Conservation (phyloP, 2,329 filamentous ascomycete species). For the Beauveria varroae region DNA sequence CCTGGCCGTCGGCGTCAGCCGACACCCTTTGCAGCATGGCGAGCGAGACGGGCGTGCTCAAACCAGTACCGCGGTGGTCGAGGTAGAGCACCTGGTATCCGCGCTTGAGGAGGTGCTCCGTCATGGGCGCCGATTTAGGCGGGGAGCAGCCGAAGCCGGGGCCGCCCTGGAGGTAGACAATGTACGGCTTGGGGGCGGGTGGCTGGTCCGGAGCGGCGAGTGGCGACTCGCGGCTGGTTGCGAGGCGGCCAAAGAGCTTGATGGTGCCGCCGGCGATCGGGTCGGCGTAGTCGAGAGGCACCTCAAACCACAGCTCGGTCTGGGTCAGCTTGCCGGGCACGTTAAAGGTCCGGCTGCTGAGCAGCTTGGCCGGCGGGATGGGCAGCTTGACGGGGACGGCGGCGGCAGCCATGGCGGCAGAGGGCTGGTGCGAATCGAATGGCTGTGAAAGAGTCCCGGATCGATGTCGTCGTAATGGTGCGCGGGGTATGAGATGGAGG, state of each 20-base stretch:
- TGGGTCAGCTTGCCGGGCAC: constrained; percentile 61
- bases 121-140: constrained; percentile 66
- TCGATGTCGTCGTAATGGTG: neutral
- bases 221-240: constrained; percentile 56
- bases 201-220: constrained; percentile 39
- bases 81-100: constrained; percentile 82
- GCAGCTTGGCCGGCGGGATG: constrained; percentile 30
- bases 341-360: constrained; percentile 35
- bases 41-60: constrained; percentile 73
- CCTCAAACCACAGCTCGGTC: constrained; percentile 79
- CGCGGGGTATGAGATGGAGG: neutral
- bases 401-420: constrained; percentile 9
- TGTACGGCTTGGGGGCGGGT: constrained; percentile 43
- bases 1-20: constrained; percentile 61
- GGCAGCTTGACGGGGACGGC: constrained; percentile 14
- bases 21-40: constrained; percentile 52
- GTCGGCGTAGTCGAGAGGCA: constrained; percentile 70
- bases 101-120: constrained; percentile 62
- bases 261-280: constrained; percentile 50
- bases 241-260: constrained; percentile 70
- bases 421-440: constrained; percentile 8
- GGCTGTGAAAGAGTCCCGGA: constrained; percentile 7
- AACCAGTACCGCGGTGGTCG: constrained; percentile 85
- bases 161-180: constrained; percentile 77
- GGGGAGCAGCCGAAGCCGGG: constrained; percentile 71